A percentile compares a stretch with the other conserved stretches of the same genome.
Conservation (phyloP, 2,329 filamentous ascomycete genomes). For the Colletotrichum cordylinicola region DNA sequence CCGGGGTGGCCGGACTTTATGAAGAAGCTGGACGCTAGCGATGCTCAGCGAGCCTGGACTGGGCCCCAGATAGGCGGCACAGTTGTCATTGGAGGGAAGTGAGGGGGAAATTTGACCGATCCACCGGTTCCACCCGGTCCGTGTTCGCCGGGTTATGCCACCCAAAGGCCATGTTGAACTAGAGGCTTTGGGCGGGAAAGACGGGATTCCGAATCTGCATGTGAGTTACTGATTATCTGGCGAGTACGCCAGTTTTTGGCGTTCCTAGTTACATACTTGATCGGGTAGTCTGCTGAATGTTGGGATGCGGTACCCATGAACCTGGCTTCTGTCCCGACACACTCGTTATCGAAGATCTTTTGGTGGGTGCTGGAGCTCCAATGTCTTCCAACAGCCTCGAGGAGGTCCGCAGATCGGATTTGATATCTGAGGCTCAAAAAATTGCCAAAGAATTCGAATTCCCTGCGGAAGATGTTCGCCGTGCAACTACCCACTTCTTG, state of each 20-base stretch:
- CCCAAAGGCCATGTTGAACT: neutral
- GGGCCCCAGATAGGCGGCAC: conserved; percentile 3
- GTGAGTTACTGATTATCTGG: neutral
- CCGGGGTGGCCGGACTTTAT: conserved; percentile 12
- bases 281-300: conserved; percentile 2
- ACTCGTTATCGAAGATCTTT: neutral
- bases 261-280: conserved; percentile 3
- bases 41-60: neutral
- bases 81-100: conserved; percentile 13
- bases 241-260: neutral
- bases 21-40: neutral
- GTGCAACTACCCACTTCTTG: conserved; percentile 23
- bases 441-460: conserved; percentile 6
- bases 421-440: neutral
- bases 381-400: neutral
- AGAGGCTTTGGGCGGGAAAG: rapidly evolving
- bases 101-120: neutral
- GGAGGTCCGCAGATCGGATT: neutral
- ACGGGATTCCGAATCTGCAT: neutral
- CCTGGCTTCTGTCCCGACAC: neutral
- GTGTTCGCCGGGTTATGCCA: conserved; percentile 1
- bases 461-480: neutral
- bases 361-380: neutral
- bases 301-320: neutral
- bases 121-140: conserved; percentile 3